Conservation (phyloP, 805 yeast genomes). For the Metschnikowia orientalis region DNA sequence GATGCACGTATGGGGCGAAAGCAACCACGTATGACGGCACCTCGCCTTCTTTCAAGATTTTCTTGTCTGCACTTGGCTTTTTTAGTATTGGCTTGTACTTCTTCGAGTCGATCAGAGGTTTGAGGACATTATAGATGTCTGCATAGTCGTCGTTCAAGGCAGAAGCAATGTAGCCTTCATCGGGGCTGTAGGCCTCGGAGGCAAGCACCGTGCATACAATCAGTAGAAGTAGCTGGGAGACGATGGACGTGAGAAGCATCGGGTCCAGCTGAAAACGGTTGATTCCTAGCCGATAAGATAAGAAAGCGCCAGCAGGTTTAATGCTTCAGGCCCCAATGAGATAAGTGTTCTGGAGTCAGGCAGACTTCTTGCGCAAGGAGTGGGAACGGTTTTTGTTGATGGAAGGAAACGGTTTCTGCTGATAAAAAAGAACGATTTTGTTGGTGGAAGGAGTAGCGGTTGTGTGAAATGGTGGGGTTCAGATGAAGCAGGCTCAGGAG, state of each 20-base stretch:
- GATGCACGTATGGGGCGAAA: slow-evolving; percentile 72
- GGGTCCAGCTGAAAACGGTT: not conserved
- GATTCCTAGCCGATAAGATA: too few relatives aligned
- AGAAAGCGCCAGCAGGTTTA: too few relatives aligned
- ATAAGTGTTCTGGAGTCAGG: too few relatives aligned
- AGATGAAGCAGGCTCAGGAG: too few relatives aligned
- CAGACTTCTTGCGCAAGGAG: too few relatives aligned
- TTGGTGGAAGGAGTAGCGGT: too few relatives aligned
- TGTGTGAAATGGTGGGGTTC: too few relatives aligned
- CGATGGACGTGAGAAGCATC: slow-evolving; percentile 1
- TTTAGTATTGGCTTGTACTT: slow-evolving; percentile 37
- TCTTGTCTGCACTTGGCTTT: slow-evolving; percentile 29
- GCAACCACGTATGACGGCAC: slow-evolving; percentile 63
- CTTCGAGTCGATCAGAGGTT: slow-evolving; percentile 19
- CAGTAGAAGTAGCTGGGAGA: slow-evolving; percentile 6
- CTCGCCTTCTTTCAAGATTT: slow-evolving; percentile 46
- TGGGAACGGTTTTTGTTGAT: too few relatives aligned
- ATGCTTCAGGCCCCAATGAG: too few relatives aligned
- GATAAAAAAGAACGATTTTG: too few relatives aligned
- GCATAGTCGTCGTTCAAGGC: slow-evolving; percentile 21
- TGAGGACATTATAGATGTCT: slow-evolving; percentile 25
- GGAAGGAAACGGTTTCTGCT: too few relatives aligned
- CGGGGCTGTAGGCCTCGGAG: slow-evolving; percentile 15
- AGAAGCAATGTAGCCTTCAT: slow-evolving; percentile 19
- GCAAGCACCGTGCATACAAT: slow-evolving; percentile 2